Percentiles rank a stretch among this genome's conserved stretches.
Evolutionary conservation across 129 eudicot genomes (phyloP).

Genomic region (Deinandra increscens): DNA sequence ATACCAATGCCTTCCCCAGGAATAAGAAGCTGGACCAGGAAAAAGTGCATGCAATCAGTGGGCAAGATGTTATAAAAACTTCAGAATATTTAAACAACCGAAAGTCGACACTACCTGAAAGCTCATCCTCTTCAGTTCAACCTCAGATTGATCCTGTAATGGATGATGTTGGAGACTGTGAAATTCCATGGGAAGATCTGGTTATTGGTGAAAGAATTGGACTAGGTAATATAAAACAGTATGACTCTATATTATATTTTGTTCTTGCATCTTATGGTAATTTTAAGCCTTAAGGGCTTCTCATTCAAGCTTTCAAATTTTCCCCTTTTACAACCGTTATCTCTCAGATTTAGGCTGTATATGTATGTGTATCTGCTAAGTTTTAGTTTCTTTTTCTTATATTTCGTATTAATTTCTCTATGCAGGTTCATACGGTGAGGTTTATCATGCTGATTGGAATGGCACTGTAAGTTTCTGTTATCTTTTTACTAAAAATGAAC

Average conservation of each 20-base stretch:
- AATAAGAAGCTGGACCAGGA: constrained; percentile 33
- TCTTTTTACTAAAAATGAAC: constrained; percentile 19
- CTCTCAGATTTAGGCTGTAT: constrained; percentile 14
- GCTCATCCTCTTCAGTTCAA: constrained; percentile 42
- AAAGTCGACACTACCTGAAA: constrained; percentile 40
- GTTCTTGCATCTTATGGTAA: background rate
- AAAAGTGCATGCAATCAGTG: constrained; percentile 30
- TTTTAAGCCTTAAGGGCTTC: background rate
- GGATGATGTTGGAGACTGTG: constrained; percentile 95
- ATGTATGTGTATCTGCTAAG: background rate
- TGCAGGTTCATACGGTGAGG: constrained; percentile 98
- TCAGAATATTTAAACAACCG: constrained; percentile 34
- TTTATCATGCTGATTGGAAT: constrained; percentile 97
- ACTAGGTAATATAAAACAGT: constrained; percentile 52
- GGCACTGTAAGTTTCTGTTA: constrained; percentile 75
- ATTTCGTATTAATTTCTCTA: constrained; percentile 15
- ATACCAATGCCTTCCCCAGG: constrained; percentile 24
- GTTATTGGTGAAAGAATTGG: constrained; percentile 96
- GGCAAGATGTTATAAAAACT: constrained; percentile 31
- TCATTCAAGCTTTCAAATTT: background rate
- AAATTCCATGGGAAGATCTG: constrained; percentile 97
- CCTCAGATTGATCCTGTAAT: constrained; percentile 56
- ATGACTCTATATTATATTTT: background rate
- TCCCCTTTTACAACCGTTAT: constrained; percentile 8
- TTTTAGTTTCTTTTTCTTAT: constrained; percentile 19